Percentiles rank a stretch among this genome's conserved stretches.
phyloP scores from a whole-genome alignment of 805 yeast species.

The Candida broadrunensis region DNA sequence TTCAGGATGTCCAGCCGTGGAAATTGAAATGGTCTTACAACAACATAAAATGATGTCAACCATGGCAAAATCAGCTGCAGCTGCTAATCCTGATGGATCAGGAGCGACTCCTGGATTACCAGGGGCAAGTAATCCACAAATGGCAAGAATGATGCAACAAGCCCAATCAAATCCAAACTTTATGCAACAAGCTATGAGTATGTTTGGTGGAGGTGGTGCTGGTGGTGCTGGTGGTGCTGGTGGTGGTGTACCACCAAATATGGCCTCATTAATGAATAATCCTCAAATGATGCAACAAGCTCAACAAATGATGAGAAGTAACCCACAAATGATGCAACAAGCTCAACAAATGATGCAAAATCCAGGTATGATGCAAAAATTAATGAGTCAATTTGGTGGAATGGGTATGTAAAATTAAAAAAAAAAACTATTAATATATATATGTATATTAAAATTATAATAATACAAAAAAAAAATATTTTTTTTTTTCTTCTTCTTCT shows the following conservation, averaged over 20 bases:
- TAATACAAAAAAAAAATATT: background rate
- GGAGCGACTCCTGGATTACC: slow-evolving; percentile 21
- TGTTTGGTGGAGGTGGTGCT: slow-evolving; percentile 51
- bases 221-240: slow-evolving; percentile 24
- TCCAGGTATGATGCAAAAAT: slow-evolving; percentile 69
- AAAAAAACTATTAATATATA: background rate
- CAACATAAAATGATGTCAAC: slow-evolving; percentile 94
- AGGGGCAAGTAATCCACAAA: slow-evolving; percentile 33
- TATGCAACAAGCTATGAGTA: slow-evolving; percentile 62
- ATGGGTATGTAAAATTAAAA: slow-evolving; percentile 8
- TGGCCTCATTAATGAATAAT: slow-evolving; percentile 64
- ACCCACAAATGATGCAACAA: slow-evolving; percentile 45
- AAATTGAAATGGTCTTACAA: slow-evolving; percentile 85
- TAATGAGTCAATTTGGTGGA: slow-evolving; percentile 77
- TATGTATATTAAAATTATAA: background rate
- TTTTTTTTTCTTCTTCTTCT: too few species aligned
- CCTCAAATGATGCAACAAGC: slow-evolving; percentile 47
- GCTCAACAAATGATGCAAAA: slow-evolving; percentile 37
- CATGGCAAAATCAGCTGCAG: slow-evolving; percentile 73
- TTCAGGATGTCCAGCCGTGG: slow-evolving; percentile 87
- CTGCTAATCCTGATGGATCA: slow-evolving; percentile 46
- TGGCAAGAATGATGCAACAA: slow-evolving; percentile 55
- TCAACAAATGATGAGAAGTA: slow-evolving; percentile 44
- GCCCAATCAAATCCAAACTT: slow-evolving; percentile 48
- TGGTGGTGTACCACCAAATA: slow-evolving; percentile 43